phyloP scores from a whole-genome alignment of 371 early-diverging fungal genomes.

The Mucor ambiguus region DNA sequence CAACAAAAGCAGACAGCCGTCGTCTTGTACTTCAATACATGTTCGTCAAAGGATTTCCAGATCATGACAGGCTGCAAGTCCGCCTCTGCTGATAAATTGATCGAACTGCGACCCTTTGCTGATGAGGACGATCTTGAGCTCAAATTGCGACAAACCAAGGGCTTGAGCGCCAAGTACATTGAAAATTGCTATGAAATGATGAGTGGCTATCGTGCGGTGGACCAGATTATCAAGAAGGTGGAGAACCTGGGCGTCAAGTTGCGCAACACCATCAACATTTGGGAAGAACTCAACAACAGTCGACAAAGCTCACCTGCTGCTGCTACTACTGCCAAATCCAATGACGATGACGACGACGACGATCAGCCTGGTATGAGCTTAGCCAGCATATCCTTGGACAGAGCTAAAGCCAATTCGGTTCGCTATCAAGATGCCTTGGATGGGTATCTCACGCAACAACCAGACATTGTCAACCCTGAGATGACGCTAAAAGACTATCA shows the following conservation, averaged over 20 bases:
- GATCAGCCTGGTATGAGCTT: constrained; percentile 35
- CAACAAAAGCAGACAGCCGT: neutral
- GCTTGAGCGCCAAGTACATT: constrained; percentile 62
- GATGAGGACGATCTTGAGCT: constrained; percentile 57
- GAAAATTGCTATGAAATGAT: constrained; percentile 65
- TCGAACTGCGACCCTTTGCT: constrained; percentile 64
- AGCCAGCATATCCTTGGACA: constrained; percentile 16
- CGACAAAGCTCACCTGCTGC: too few species aligned
- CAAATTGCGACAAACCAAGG: constrained; percentile 55
- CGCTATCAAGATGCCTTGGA: constrained; percentile 43
- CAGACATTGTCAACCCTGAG: constrained; percentile 51
- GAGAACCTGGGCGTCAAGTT: constrained; percentile 60
- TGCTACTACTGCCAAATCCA: too few species aligned
- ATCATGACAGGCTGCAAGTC: constrained; percentile 68
- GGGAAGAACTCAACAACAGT: constrained; percentile 41
- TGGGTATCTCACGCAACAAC: constrained; percentile 56
- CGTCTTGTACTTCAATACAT: constrained; percentile 65
- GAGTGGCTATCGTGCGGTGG: constrained; percentile 75
- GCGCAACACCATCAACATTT: constrained; percentile 49
- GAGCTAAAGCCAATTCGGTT: constrained; percentile 17
- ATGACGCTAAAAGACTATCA: constrained; percentile 89
- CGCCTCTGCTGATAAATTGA: constrained; percentile 60
- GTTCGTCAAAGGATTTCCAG: constrained; percentile 58
- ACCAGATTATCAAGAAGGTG: constrained; percentile 67
- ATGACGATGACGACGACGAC: constrained; percentile 14